Evolutionary conservation across 257 asterid species (phyloP).

Genomic region (Coffea eugenioides): DNA sequence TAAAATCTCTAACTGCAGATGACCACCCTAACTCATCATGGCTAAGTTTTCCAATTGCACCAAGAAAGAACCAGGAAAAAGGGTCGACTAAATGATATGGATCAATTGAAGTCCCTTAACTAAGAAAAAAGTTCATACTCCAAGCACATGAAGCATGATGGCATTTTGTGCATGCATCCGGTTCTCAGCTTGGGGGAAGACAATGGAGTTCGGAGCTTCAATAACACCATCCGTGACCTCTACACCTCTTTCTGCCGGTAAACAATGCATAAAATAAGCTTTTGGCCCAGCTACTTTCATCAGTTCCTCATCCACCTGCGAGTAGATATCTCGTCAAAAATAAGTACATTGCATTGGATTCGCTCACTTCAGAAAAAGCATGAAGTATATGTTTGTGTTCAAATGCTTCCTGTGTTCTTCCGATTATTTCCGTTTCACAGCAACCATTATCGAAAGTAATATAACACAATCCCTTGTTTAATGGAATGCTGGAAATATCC

Average conservation of each 20-base stretch:
- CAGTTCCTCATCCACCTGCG: conserved; percentile 81
- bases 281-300: conserved; percentile 81
- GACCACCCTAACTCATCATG: too few relatives aligned
- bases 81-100: neutral
- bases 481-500: neutral
- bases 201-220: conserved; percentile 85
- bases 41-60: neutral
- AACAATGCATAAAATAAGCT: conserved; percentile 88
- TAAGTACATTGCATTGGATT: neutral
- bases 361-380: neutral
- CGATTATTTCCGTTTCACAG: too few relatives aligned
- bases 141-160: conserved; percentile 86
- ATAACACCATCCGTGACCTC: conserved; percentile 77
- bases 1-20: too few relatives aligned
- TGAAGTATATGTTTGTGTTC: neutral
- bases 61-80: neutral
- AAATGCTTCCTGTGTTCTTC: neutral
- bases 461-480: too few relatives aligned
- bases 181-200: conserved; percentile 89
- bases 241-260: conserved; percentile 88
- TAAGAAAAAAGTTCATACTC: conserved; percentile 39
- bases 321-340: conserved; percentile 4
- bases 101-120: neutral
- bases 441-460: neutral
- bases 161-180: conserved; percentile 96